These are phyloP conservation scores for Globisporangium nagaii DNA, from an alignment of 352 stramenopile species.

Conservation along the genomic window DNA sequence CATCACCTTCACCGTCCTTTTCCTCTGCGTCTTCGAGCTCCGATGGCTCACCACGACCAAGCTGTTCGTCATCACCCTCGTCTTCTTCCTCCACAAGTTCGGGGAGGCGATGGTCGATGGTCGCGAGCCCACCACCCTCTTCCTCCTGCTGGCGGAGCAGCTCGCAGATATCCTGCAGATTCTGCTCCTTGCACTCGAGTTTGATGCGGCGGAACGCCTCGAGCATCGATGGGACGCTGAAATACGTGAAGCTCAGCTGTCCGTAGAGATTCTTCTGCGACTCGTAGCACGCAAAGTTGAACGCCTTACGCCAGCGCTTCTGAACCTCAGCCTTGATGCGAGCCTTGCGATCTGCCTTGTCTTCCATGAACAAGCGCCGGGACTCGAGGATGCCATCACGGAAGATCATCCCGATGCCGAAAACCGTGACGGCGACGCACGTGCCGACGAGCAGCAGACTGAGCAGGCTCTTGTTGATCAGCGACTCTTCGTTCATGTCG, in stretches of 20 bases:
- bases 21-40: not conserved
- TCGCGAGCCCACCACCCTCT: slow-evolving; percentile 7
- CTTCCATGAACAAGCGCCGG: slow-evolving; percentile 27
- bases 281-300: slow-evolving; percentile 58
- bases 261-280: slow-evolving; percentile 30
- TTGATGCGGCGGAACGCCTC: slow-evolving; percentile 42
- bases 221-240: slow-evolving; percentile 48
- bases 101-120: slow-evolving; percentile 13
- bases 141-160: slow-evolving; percentile 15
- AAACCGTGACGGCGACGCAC: slow-evolving; percentile 55
- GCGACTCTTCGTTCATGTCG: slow-evolving; percentile 46
- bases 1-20: not conserved
- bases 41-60: not conserved
- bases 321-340: slow-evolving; percentile 28
- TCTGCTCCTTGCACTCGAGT: slow-evolving; percentile 6
- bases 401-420: slow-evolving; percentile 57
- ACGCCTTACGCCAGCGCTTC: slow-evolving; percentile 42
- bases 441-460: slow-evolving; percentile 60
- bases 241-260: slow-evolving; percentile 33
- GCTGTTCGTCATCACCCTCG: slow-evolving; percentile 6
- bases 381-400: slow-evolving; percentile 48
- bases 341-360: slow-evolving; percentile 32
- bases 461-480: slow-evolving; percentile 60
- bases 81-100: slow-evolving; percentile 22
- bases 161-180: slow-evolving; percentile 12